phyloP scores from a whole-genome alignment of 2,329 filamentous ascomycete species.

The Trichoderma aggressivum region DNA sequence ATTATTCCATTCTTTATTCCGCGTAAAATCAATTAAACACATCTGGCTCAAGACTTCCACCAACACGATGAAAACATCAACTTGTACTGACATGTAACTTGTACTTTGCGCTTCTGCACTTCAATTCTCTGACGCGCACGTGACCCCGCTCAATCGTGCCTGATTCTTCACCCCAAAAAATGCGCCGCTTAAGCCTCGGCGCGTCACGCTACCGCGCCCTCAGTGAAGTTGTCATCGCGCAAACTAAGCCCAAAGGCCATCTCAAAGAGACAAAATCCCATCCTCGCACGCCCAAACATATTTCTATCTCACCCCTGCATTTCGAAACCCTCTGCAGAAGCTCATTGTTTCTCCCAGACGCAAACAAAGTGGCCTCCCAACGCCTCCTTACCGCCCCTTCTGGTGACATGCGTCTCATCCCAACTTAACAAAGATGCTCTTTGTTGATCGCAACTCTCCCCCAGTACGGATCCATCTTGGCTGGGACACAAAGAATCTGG shows the following conservation, averaged over 20 bases:
- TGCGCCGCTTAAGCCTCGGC: conserved; percentile 38
- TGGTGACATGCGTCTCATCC: conserved; percentile 9
- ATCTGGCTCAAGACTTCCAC: neutral
- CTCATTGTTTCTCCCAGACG: neutral
- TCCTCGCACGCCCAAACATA: neutral
- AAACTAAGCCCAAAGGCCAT: conserved; percentile 22
- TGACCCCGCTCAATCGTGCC: conserved; percentile 27
- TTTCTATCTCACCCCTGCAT: neutral
- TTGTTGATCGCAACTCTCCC: conserved; percentile 24
- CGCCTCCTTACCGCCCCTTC: neutral
- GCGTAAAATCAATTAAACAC: neutral
- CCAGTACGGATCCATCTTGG: conserved; percentile 13
- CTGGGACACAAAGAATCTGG: conserved; percentile 16
- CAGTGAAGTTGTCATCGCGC: conserved; percentile 22
- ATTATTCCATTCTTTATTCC: neutral
- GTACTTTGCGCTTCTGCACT: neutral
- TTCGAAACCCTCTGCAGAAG: neutral
- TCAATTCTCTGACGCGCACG: conserved; percentile 22
- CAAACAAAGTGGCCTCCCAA: neutral
- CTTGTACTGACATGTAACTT: neutral
- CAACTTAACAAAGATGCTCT: conserved; percentile 26
- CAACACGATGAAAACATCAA: neutral
- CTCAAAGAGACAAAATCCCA: neutral
- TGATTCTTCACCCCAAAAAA: conserved; percentile 17
- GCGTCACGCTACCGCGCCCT: conserved; percentile 27